Conservation (phyloP, 2,329 filamentous ascomycete species). For the Claviceps digitariae region DNA sequence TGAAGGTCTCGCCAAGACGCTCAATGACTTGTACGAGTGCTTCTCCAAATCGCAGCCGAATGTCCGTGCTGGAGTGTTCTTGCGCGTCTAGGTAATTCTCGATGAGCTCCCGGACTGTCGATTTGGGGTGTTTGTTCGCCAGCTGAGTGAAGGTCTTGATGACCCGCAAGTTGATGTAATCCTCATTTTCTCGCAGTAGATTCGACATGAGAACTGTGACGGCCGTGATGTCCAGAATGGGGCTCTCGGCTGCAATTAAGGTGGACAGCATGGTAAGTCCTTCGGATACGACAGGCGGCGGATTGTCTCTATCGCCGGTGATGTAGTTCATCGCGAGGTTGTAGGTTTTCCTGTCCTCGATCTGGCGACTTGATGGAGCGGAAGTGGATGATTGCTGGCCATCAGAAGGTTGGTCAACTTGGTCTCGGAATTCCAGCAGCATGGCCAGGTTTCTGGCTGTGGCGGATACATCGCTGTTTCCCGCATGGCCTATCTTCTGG, state of each 20-base stretch:
- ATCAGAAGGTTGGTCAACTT: slow-evolving; percentile 31
- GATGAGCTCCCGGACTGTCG: slow-evolving; percentile 47
- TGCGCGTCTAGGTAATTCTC: slow-evolving; percentile 53
- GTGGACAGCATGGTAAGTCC: slow-evolving; percentile 46
- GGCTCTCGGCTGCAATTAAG: slow-evolving; percentile 40
- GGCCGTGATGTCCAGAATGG: slow-evolving; percentile 53
- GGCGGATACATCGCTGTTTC: slow-evolving; percentile 28
- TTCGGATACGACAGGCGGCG: slow-evolving; percentile 52
- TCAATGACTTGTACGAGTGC: slow-evolving; percentile 52
- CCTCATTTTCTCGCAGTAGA: slow-evolving; percentile 51
- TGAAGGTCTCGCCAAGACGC: slow-evolving; percentile 41
- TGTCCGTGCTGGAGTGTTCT: slow-evolving; percentile 46
- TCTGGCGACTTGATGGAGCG: slow-evolving; percentile 30
- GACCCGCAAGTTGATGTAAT: slow-evolving; percentile 57
- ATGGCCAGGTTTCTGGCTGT: slow-evolving; percentile 44
- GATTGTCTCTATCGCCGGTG: slow-evolving; percentile 41
- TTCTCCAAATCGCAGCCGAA: slow-evolving; percentile 55
- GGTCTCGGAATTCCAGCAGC: slow-evolving; percentile 41
- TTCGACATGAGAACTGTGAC: slow-evolving; percentile 50
- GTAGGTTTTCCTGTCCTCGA: slow-evolving; percentile 50
- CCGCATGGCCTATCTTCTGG: slow-evolving; percentile 23
- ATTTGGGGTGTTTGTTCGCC: slow-evolving; percentile 45
- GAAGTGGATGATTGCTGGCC: slow-evolving; percentile 20
- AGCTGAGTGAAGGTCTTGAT: slow-evolving; percentile 52
- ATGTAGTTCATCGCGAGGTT: slow-evolving; percentile 51